Evolutionary conservation across 2,329 filamentous ascomycete genomes (phyloP).

Genomic region (Fusarium penzigii): DNA sequence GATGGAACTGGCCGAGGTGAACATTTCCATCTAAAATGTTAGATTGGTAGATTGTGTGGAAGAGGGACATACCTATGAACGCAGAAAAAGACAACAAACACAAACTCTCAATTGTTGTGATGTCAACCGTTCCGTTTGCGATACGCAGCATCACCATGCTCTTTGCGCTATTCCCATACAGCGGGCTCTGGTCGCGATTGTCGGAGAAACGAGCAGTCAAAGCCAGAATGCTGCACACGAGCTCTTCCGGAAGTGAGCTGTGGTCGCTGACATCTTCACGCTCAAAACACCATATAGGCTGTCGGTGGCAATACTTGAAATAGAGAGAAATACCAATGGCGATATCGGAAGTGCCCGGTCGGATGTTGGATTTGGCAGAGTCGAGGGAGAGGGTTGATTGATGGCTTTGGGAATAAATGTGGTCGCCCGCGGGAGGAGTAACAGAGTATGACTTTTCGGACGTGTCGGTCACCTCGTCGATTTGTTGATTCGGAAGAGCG

Average conservation of each 20-base stretch:
- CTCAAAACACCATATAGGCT: slow-evolving; percentile 48
- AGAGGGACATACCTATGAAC: slow-evolving; percentile 44
- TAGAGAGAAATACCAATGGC: slow-evolving; percentile 39
- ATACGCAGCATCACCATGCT: slow-evolving; percentile 50
- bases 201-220: slow-evolving; percentile 42
- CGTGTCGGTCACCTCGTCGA: slow-evolving; percentile 32
- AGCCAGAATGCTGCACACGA: slow-evolving; percentile 43
- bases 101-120: slow-evolving; percentile 51
- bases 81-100: slow-evolving; percentile 51
- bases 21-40: slow-evolving; percentile 46
- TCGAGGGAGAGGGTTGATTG: slow-evolving; percentile 30
- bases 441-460: slow-evolving; percentile 39
- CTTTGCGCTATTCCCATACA: slow-evolving; percentile 42
- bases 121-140: slow-evolving; percentile 50
- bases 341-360: slow-evolving; percentile 35
- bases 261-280: slow-evolving; percentile 41
- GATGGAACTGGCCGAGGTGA: slow-evolving; percentile 51
- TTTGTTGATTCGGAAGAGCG: slow-evolving; percentile 18
- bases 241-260: slow-evolving; percentile 39
- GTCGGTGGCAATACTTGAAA: slow-evolving; percentile 45
- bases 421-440: slow-evolving; percentile 30
- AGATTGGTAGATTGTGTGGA: not conserved
- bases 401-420: slow-evolving; percentile 22
- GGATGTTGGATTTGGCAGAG: slow-evolving; percentile 28
- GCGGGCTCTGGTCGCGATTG: slow-evolving; percentile 33